These are phyloP conservation scores for Sporothrix pallida DNA, from an alignment of 2,329 filamentous ascomycete genomes.

Conservation along the genomic window DNA sequence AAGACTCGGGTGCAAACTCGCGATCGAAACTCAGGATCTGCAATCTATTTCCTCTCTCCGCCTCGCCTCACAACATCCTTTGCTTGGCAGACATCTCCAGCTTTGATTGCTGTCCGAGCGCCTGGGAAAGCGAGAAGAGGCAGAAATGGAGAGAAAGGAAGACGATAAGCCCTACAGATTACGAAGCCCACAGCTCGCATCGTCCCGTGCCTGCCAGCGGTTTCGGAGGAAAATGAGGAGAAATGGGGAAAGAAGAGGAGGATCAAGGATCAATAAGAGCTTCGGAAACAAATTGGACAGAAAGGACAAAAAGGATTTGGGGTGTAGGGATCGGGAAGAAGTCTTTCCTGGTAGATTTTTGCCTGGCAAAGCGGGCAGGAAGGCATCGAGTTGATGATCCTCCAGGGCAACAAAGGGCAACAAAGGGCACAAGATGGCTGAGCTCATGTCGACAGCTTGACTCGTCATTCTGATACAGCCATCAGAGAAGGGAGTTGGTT, in stretches of 20 bases:
- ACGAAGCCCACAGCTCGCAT: neutral
- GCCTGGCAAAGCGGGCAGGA: neutral
- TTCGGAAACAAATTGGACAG: neutral
- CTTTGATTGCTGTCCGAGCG: neutral
- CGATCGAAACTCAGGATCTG: neutral
- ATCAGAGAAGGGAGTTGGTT: neutral
- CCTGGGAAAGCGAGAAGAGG: neutral
- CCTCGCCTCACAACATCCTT: no score
- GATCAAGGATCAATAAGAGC: neutral
- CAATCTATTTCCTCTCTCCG: neutral
- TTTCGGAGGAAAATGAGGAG: neutral
- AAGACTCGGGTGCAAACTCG: no score
- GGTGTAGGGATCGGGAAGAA: neutral
- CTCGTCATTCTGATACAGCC: neutral
- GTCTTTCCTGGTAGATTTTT: neutral
- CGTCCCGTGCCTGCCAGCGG: neutral
- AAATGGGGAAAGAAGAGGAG: neutral
- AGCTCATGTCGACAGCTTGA: neutral
- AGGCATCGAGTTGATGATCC: no score
- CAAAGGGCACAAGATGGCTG: neutral
- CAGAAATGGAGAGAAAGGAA: neutral
- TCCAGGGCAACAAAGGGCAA: no score
- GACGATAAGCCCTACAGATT: neutral
- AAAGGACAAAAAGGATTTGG: neutral
- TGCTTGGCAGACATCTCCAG: neutral